Base-by-base conservation (phyloP, 2,329 filamentous ascomycete genomes). In the Alternaria novae-zelandiae region DNA sequence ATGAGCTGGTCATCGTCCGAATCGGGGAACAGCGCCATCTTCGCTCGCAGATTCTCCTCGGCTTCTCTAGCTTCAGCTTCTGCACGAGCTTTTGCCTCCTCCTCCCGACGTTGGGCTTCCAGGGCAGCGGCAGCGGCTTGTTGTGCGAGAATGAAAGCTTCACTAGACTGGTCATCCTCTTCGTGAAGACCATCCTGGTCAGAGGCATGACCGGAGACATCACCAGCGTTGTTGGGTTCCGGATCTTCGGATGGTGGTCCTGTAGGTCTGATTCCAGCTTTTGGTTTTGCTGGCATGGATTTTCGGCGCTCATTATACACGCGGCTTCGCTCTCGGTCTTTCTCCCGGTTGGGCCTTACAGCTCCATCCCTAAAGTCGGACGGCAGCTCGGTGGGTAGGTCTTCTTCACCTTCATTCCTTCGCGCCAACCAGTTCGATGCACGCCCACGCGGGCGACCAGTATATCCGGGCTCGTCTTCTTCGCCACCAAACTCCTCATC, bases 361-460 rank as follows among this genome's bases (percentile, higher is more conserved):
- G 69, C 49, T 13, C 81, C 74, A 36, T 83, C 81, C 46, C 76
- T 78, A 63, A 80, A 82, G 51, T 82, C 72, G 7, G 76, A 68
- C 3, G 83, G 82, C 0, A 85, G 73, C 61, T 83, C 80, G 6
- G 81, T 80, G 4, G 81, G 82, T 4, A 82, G 60, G 50, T 82
- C 82, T 25, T 81, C 80, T 26, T 81, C 80, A 15, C 75, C 81
- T 55, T 80, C 72, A 43, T 82, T 74, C 63, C 81, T 81, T 4
- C 79, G 76, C 17, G 80, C 80, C 10, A 84, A 74, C 74, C 83
- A 84, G 7, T 76, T 77, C 2, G 80, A 82, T 15, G 72, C 64
- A 32, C 79, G 71, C 26, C 69, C 68, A 23, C 70, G 70, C 15
- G 66, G 46, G 6, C 68, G 72, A 26, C 68, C 67, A 23, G 65